Conservation (phyloP, 805 yeast species). For the Wickerhamomyces strasburgensis region DNA sequence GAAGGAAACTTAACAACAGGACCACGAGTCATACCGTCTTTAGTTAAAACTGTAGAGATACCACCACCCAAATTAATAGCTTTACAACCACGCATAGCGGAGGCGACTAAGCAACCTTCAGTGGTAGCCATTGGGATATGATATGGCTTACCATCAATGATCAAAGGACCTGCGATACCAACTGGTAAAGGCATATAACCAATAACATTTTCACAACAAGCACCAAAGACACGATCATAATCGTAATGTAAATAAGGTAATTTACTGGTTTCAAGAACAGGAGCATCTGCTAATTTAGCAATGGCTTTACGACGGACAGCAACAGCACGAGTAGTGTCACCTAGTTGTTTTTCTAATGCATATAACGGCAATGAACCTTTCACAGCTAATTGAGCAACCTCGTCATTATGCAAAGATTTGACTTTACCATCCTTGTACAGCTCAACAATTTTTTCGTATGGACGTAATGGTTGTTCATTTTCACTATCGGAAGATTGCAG, state of each 20-base stretch:
- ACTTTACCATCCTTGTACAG: slow-evolving; percentile 69
- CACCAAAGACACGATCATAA: slow-evolving; percentile 94
- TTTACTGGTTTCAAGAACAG: slow-evolving; percentile 63
- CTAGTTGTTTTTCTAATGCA: slow-evolving; percentile 89
- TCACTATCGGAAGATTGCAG: slow-evolving; percentile 31
- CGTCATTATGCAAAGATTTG: slow-evolving; percentile 60
- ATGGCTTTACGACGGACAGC: slow-evolving; percentile 89
- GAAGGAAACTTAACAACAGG: slow-evolving; percentile 92
- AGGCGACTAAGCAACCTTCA: slow-evolving; percentile 97
- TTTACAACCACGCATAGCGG: slow-evolving; percentile 98
- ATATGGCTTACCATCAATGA: slow-evolving; percentile 81
- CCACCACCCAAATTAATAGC: slow-evolving; percentile 98
- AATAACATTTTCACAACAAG: slow-evolving; percentile 98
- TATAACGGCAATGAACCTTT: slow-evolving; percentile 83
- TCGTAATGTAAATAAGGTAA: slow-evolving; percentile 84
- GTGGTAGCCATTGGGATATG: slow-evolving; percentile 99
- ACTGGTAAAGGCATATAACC: slow-evolving; percentile 96
- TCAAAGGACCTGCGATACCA: slow-evolving; percentile 95
- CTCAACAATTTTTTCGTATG: slow-evolving; percentile 60
- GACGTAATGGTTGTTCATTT: slow-evolving; percentile 36
- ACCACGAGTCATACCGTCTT: slow-evolving; percentile 99
- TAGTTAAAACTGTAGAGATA: slow-evolving; percentile 82
- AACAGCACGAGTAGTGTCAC: slow-evolving; percentile 89
- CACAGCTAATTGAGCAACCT: slow-evolving; percentile 65
- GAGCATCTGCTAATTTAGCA: slow-evolving; percentile 75